A percentile compares a stretch with the other conserved stretches of the same genome.
Conservation (phyloP, 2,329 filamentous ascomycete species). For the Leptographium flavum region DNA sequence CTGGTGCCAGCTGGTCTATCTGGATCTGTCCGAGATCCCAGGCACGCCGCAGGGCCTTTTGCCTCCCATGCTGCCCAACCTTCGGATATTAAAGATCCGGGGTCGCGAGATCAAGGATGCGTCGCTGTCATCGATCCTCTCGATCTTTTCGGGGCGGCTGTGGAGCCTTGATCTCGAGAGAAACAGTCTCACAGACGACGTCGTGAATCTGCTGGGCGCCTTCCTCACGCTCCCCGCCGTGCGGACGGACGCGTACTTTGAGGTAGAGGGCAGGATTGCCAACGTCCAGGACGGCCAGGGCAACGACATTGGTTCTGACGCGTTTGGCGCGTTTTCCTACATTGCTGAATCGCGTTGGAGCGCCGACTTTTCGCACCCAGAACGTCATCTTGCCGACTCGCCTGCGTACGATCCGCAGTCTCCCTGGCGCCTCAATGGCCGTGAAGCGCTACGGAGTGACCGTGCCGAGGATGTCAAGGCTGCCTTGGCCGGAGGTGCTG, state of each 20-base stretch:
- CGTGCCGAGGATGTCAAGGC: constrained; percentile 18
- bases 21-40: constrained; percentile 36
- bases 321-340: constrained; percentile 27
- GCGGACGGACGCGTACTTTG: constrained; percentile 22
- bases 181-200: constrained; percentile 36
- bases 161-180: constrained; percentile 43
- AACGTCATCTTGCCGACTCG: constrained; percentile 33
- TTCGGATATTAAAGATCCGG: constrained; percentile 37
- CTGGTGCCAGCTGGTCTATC: constrained; percentile 30
- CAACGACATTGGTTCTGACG: constrained; percentile 16
- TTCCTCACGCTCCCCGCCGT: constrained; percentile 19
- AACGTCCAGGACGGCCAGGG: constrained; percentile 4
- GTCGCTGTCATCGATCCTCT: constrained; percentile 20
- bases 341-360: constrained; percentile 35
- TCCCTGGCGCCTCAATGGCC: constrained; percentile 22
- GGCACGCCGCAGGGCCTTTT: constrained; percentile 24
- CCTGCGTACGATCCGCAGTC: constrained; percentile 24
- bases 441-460: constrained; percentile 18
- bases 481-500: constrained; percentile 14
- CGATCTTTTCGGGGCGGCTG: constrained; percentile 22
- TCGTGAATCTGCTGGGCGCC: constrained; percentile 20
- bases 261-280: constrained; percentile 30
- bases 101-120: constrained; percentile 31
- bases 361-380: constrained; percentile 26
- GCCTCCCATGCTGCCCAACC: constrained; percentile 22